These are phyloP conservation scores for Colletotrichum lindemuthianum DNA, from an alignment of 2,329 filamentous ascomycete species.

Conservation along the genomic window DNA sequence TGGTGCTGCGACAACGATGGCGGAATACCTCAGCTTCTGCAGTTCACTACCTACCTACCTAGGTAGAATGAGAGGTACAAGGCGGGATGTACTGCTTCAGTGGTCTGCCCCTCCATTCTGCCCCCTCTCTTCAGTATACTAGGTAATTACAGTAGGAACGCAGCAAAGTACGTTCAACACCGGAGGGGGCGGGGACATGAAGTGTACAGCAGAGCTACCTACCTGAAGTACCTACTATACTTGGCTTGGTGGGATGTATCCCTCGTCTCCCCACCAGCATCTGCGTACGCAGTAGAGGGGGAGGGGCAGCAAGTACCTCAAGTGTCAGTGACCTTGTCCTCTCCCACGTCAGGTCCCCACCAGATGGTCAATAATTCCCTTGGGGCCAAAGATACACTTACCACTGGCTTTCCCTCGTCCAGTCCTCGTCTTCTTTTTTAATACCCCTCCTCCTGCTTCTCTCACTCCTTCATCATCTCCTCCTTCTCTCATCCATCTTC, in stretches of 20 bases:
- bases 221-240: too few relatives aligned
- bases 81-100: conserved; percentile 3
- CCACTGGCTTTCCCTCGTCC: conserved; percentile 26
- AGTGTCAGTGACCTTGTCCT: conserved; percentile 12
- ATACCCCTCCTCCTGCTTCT: not conserved
- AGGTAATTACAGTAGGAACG: too few relatives aligned
- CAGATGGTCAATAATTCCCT: conserved; percentile 35
- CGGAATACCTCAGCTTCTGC: too few relatives aligned
- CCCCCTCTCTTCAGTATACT: not conserved
- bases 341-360: conserved; percentile 36
- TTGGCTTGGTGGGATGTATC: too few relatives aligned
- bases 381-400: conserved; percentile 35
- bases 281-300: too few relatives aligned
- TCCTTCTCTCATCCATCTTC: conserved; percentile 40
- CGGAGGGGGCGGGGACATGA: too few relatives aligned
- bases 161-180: too few relatives aligned
- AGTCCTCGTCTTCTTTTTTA: conserved; percentile 20
- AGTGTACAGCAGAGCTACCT: too few relatives aligned
- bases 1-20: not conserved
- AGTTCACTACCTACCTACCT: too few relatives aligned
- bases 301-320: too few relatives aligned
- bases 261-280: too few relatives aligned
- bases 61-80: not conserved
- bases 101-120: conserved; percentile 13
- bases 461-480: conserved; percentile 21